Evolutionary conservation across 768 basidiomycete species (phyloP), one percentile per base, ranked within the genome.

Genomic region (Hypholoma sublateritium): DNA sequence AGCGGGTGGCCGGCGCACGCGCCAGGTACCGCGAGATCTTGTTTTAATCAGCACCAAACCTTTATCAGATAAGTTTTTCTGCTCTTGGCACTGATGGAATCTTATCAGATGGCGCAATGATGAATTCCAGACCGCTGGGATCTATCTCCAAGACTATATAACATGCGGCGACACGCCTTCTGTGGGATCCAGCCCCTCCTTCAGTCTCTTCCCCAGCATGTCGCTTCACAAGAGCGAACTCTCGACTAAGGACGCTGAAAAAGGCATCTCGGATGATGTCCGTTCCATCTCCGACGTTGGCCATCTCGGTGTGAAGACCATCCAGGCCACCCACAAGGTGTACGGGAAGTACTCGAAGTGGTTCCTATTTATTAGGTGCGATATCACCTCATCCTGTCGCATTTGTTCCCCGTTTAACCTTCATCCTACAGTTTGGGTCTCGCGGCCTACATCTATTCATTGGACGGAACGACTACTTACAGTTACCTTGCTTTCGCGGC

Each of bases 401-500:
- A 50, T 11, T 5, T 28, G 42, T 2, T 44, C 39, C 48, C 28
- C 9, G 28, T 5, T 32, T 6, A 35, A 53, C 3, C 50, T 56
- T 39, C 42, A 21, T 47, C 35, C 51, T 74, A 0, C 53, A 78
- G 85, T 51, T 69, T 91, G 55, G 88, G 77, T 13, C 79, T 89
- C 0, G 86, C 87, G 0, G 82, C 88, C 1, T 92, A 89, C 67
- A 85, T 90, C 55, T 92, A 91, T 69, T 88, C 88, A 0, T 76
- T 92, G 28, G 89, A 91, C 58, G 77, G 81, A 19, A 79, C 81
- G 16, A 91, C 89, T 6, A 91, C 89, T 1, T 86, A 74, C 61
- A 79, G 77, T 52, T 91, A 89, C 68, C 79, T 87, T 25, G 68
- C 72, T 46, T 84, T 79, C 55, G 86, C 87, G 12, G 75, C 78